These are phyloP conservation scores for Botrytis squamosa DNA, from an alignment of 2,329 filamentous ascomycete genomes.

Conservation along the genomic window DNA sequence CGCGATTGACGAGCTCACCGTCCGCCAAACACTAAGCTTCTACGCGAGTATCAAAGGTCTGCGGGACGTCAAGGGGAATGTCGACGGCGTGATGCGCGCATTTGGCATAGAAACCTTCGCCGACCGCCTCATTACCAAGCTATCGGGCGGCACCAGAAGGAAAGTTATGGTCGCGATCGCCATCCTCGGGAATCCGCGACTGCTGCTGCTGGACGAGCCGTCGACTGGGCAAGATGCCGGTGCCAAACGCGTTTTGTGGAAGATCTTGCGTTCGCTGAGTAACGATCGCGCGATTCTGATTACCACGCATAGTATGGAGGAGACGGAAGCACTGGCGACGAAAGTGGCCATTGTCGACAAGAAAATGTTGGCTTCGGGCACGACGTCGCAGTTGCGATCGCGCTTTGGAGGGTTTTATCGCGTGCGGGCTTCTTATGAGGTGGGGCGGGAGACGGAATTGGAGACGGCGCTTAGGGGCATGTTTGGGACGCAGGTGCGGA, in stretches of 20 bases:
- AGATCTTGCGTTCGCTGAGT: constrained; percentile 35
- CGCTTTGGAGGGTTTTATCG: not conserved
- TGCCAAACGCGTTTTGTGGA: constrained; percentile 41
- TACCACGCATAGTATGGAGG: constrained; percentile 39
- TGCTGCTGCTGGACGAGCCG: constrained; percentile 40
- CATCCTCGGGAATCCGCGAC: constrained; percentile 36
- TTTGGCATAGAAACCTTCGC: constrained; percentile 36
- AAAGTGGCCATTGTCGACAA: constrained; percentile 35
- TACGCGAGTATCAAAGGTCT: constrained; percentile 39
- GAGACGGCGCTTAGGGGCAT: not conserved
- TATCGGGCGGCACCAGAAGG: constrained; percentile 39
- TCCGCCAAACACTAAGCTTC: constrained; percentile 38
- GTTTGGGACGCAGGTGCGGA: not conserved
- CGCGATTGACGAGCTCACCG: constrained; percentile 40
- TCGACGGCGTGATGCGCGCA: constrained; percentile 35
- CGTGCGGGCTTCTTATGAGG: not conserved
- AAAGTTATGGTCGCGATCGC: constrained; percentile 41
- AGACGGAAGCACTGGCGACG: constrained; percentile 40
- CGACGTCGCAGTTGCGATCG: not conserved
- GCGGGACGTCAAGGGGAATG: constrained; percentile 35
- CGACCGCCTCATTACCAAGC: constrained; percentile 32
- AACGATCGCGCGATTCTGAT: constrained; percentile 39
- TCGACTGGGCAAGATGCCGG: constrained; percentile 40
- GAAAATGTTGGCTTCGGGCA: constrained; percentile 20
- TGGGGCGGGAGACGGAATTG: not conserved